Evolutionary conservation across 768 basidiomycete species (phyloP).

Genomic region (Tephrocybe sp.): DNA sequence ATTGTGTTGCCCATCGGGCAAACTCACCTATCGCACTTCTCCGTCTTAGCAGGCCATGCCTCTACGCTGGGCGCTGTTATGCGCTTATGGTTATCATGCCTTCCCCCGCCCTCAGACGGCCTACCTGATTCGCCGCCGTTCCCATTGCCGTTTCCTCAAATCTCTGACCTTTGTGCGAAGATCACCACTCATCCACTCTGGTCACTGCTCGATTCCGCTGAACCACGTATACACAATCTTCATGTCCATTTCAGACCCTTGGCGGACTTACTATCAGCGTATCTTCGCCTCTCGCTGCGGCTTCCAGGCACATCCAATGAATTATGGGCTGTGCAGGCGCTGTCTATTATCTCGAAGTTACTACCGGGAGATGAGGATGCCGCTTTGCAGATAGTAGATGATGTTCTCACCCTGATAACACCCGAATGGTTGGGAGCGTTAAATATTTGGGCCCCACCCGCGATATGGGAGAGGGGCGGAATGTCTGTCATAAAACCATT

Average conservation of each 20-base stretch:
- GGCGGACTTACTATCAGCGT: slow-evolving; percentile 48
- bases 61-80: slow-evolving; percentile 44
- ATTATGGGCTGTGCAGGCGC: slow-evolving; percentile 67
- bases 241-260: slow-evolving; percentile 49
- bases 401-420: slow-evolving; percentile 35
- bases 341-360: slow-evolving; percentile 51
- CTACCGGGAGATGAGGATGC: slow-evolving; percentile 75
- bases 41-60: slow-evolving; percentile 32
- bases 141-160: slow-evolving; percentile 50
- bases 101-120: slow-evolving; percentile 40
- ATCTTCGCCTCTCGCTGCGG: slow-evolving; percentile 56
- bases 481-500: slow-evolving; percentile 58
- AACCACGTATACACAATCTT: slow-evolving; percentile 17
- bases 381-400: slow-evolving; percentile 41
- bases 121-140: slow-evolving; percentile 54
- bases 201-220: slow-evolving; percentile 27
- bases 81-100: slow-evolving; percentile 64
- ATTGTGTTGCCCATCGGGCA: slow-evolving; percentile 15
- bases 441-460: slow-evolving; percentile 33
- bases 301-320: slow-evolving; percentile 54
- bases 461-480: slow-evolving; percentile 52
- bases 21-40: slow-evolving; percentile 20
- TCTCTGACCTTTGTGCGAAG: slow-evolving; percentile 51
- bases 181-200: slow-evolving; percentile 54
- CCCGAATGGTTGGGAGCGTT: slow-evolving; percentile 38